A percentile compares a stretch with the other conserved stretches of the same genome.
Conservation (phyloP, 768 basidiomycete species). For the Russula vinacea region DNA sequence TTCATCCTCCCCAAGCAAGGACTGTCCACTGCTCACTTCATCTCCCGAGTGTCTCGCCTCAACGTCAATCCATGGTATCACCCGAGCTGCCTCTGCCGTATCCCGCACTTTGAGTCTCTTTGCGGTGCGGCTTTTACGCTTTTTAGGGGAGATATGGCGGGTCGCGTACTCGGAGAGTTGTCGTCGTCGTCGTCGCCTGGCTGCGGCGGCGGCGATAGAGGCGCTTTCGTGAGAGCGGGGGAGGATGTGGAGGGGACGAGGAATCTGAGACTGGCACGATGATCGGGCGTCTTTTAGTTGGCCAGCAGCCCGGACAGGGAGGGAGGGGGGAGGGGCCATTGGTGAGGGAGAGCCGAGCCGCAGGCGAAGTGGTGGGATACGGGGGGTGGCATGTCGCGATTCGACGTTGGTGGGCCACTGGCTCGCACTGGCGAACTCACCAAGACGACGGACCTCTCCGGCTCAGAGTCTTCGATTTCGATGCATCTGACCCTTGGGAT, state of each 20-base stretch:
- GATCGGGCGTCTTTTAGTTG: constrained; percentile 33
- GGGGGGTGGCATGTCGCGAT: constrained; percentile 38
- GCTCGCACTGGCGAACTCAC: constrained; percentile 9
- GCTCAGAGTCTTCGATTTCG: constrained; percentile 24
- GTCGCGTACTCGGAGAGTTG: not conserved
- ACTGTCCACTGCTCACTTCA: constrained; percentile 63
- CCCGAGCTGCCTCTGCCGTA: constrained; percentile 38
- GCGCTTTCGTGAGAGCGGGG: constrained; percentile 39
- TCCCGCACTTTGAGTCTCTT: constrained; percentile 34
- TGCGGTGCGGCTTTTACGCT: constrained; percentile 25
- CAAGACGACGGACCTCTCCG: constrained; percentile 10
- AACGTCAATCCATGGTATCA: constrained; percentile 55
- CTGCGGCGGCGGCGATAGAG: constrained; percentile 28
- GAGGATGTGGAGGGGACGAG: constrained; percentile 36
- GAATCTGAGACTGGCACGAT: constrained; percentile 31
- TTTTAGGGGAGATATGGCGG: constrained; percentile 28
- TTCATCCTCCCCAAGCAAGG: constrained; percentile 46
- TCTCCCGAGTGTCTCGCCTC: constrained; percentile 81
- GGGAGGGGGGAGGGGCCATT: constrained; percentile 41
- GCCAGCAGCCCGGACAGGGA: constrained; percentile 45
- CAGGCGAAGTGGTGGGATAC: constrained; percentile 36
- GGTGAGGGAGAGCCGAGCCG: constrained; percentile 28
- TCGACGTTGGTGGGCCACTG: not conserved
- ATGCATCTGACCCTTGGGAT: constrained; percentile 14
- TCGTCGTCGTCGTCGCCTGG: not conserved